Evolutionary conservation across 345 rosid genomes (phyloP).

Genomic region (Viola odorata): DNA sequence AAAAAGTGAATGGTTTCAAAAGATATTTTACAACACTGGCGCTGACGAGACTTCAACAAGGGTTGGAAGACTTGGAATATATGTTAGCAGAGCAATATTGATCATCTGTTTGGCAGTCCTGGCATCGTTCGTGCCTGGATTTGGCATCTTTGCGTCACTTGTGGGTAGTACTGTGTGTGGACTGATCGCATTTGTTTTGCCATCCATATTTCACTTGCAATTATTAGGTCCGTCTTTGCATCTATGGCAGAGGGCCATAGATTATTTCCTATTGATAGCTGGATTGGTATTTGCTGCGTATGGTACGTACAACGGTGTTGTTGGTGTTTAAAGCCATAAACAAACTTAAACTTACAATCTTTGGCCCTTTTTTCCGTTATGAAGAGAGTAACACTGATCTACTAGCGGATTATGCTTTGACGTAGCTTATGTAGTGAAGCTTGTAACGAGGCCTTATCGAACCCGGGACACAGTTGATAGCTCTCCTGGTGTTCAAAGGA

Average conservation of each 20-base stretch:
- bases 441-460: too few species aligned
- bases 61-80: slow-evolving; percentile 30
- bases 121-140: slow-evolving; percentile 73
- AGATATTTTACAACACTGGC: slow-evolving; percentile 22
- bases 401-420: too few species aligned
- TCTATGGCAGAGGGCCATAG: slow-evolving; percentile 54
- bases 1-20: slow-evolving; percentile 38
- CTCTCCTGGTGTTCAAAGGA: too few species aligned
- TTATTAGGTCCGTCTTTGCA: slow-evolving; percentile 56
- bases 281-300: slow-evolving; percentile 69
- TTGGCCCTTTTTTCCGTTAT: too few species aligned
- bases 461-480: too few species aligned
- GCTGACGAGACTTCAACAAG: slow-evolving; percentile 18
- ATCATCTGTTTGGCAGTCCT: slow-evolving; percentile 49
- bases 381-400: too few species aligned
- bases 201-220: slow-evolving; percentile 68
- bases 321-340: slow-evolving; percentile 26
- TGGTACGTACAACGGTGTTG: slow-evolving; percentile 58
- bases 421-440: too few species aligned
- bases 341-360: too few species aligned
- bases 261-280: slow-evolving; percentile 45
- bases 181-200: slow-evolving; percentile 72
- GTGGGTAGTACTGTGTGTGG: slow-evolving; percentile 85
- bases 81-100: slow-evolving; percentile 46
- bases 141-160: slow-evolving; percentile 60